Evolutionary conservation across 1,284 basidiomycete genomes (phyloP).

Genomic region (Moesziomyces aphidis): DNA sequence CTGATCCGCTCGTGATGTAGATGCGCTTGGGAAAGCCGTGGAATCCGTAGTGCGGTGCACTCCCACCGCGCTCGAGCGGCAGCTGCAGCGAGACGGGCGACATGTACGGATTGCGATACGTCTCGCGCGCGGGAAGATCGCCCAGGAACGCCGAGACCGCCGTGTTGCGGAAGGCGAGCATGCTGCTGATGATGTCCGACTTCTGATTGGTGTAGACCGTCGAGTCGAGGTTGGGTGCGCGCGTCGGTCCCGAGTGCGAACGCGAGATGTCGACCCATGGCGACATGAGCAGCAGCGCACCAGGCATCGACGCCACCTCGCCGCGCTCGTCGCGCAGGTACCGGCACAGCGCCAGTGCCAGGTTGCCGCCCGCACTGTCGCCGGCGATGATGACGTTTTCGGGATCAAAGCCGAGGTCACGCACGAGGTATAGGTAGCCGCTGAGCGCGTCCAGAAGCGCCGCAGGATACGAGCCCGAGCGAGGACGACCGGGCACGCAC

Average conservation of each 20-base stretch:
- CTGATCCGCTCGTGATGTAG: slow-evolving; percentile 58
- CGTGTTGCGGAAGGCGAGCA: slow-evolving; percentile 60
- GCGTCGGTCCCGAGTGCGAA: slow-evolving; percentile 60
- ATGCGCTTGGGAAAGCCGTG: slow-evolving; percentile 54
- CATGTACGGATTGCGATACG: slow-evolving; percentile 64
- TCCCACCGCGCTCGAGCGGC: slow-evolving; percentile 38
- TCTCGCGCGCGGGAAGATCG: slow-evolving; percentile 56
- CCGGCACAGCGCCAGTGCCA: slow-evolving; percentile 72
- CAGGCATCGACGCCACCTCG: slow-evolving; percentile 37
- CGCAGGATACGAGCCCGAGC: slow-evolving; percentile 58
- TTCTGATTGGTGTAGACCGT: slow-evolving; percentile 49
- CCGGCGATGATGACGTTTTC: slow-evolving; percentile 76
- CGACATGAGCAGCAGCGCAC: slow-evolving; percentile 56
- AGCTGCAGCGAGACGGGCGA: slow-evolving; percentile 62
- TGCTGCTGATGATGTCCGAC: slow-evolving; percentile 59
- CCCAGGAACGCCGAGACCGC: slow-evolving; percentile 61
- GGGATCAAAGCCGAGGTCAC: slow-evolving; percentile 50
- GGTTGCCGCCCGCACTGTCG: slow-evolving; percentile 79
- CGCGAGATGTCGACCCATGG: slow-evolving; percentile 65
- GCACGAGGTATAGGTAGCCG: slow-evolving; percentile 61
- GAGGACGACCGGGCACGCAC: slow-evolving; percentile 49
- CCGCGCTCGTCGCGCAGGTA: slow-evolving; percentile 65
- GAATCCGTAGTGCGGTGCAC: slow-evolving; percentile 58
- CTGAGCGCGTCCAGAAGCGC: slow-evolving; percentile 61
- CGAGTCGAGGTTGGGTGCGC: slow-evolving; percentile 54